Evolutionary conservation across 345 rosid species (phyloP), one percentile per base, ranked within the genome.

Genomic region (Eutrema japonicum): DNA sequence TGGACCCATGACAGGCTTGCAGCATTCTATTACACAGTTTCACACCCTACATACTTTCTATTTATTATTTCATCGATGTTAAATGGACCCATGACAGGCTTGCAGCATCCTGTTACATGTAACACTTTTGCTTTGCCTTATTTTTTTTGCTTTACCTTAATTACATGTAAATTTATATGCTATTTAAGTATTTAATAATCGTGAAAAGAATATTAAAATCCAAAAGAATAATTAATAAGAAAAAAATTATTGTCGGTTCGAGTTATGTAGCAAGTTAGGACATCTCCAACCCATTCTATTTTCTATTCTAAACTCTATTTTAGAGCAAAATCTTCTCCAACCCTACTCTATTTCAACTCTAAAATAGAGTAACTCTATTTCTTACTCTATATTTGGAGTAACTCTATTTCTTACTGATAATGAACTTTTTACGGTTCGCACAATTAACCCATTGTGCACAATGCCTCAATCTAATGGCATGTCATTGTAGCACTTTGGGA

Each of bases 1-100:
- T 61, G 74, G 79, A 54, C 70, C 74, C 70, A 37, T 55, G 79
- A 68, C 79, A 62, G 79, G 64, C 74, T 75, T 61, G 74, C 74
- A 73, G 53, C 36, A 49, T 45, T 46, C 30, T 12, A 50, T 14
- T 54, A 16, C 48, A 10, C 29, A 54, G 13, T 41, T 50, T 16
- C 50, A 55, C 32, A 54, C 37, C 66, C 30, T 74, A 30, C 10
- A 40, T 38, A 38, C 54, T 49, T 74, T 58, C 6, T 49, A 38
- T 53, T 62, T 45, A 61, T 46, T 61, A 53, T 62, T 68, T 68
- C 50, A 75, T 53, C 74, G 12, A 22, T 22, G 26, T 22, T 22
- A 22, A 22, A 22, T 22, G 26, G 26, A 22, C 26, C 26, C 26
- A 22, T 22, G 26, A 22, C 22, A 22, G 22, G 22, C 22, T 22